Base-by-base conservation (phyloP, 2,329 filamentous ascomycete genomes). In the Penicillium sp. region DNA sequence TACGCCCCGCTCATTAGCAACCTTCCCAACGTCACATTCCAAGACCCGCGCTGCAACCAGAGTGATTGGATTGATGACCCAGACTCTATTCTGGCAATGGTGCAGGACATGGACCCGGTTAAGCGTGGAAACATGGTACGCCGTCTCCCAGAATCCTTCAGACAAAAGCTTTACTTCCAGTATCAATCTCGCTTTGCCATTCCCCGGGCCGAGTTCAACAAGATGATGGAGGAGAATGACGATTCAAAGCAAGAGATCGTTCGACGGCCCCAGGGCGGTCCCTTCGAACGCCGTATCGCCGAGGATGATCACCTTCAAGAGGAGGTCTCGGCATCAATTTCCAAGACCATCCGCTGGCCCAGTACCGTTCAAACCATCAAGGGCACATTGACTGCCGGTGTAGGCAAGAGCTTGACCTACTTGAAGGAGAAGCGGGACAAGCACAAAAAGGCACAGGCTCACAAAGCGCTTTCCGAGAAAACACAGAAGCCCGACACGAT, bases 61-160 rank as follows among this genome's bases (percentile, higher is more conserved):
- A 76, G 80, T 12, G 83, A 86, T 66, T 92, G 90, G 88, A 82
- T 88, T 58, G 84, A 86, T 56, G 87, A 90, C 66, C 79, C 85
- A 0, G 79, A 83, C 13, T 82, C 86, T 28, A 88, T 95, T 67
- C 84, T 91, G 68, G 84, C 81, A 17, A 82, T 99, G 22, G 83
- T 85, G 45, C 95, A 99, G 78, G 93, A 98, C 72, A 96, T 98
- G 93, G 91, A 97, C 71, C 91, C 93, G 0, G 81, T 91, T 61
- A 93, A 91, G 72, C 89, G 95, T 60, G 92, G 91, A 19, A 99
- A 99, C 78, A 99, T 99, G 92, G 94, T 99, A 10, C 88, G 95
- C 5, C 89, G 95, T 13, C 82, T 99, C 12, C 95, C 95, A 4
- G 90, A 90, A 70, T 85, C 88, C 6, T 98, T 99, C 84, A 88